phyloP scores from a whole-genome alignment of 2,329 filamentous ascomycete species.

The Akanthomyces lecanii region DNA sequence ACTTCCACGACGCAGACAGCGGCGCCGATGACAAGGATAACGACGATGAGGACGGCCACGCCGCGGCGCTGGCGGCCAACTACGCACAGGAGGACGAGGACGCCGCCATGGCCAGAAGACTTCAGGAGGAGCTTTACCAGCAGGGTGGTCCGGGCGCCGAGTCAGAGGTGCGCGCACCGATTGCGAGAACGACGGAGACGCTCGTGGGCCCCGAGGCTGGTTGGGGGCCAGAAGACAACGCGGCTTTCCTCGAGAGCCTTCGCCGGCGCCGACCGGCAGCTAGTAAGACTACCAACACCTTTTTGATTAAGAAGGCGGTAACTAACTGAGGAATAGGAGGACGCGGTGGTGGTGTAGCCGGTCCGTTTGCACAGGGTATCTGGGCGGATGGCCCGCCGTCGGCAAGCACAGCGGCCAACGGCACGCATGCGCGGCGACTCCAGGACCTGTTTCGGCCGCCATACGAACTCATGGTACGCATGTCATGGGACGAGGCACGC shows the following conservation, averaged over 20 bases:
- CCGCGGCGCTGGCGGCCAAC: slow-evolving; percentile 35
- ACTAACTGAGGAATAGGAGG: slow-evolving; percentile 15
- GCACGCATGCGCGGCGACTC: slow-evolving; percentile 68
- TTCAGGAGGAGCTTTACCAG: slow-evolving; percentile 89
- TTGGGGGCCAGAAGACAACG: slow-evolving; percentile 50
- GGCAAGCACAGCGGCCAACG: slow-evolving; percentile 41
- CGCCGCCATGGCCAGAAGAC: slow-evolving; percentile 81
- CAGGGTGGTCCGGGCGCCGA: slow-evolving; percentile 39
- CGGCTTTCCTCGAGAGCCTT: slow-evolving; percentile 63
- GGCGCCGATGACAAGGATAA: slow-evolving; percentile 36
- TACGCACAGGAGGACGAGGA: slow-evolving; percentile 75
- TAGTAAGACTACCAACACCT: slow-evolving; percentile 24
- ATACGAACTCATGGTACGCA: slow-evolving; percentile 77
- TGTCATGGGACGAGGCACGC: slow-evolving; percentile 80
- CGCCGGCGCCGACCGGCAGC: slow-evolving; percentile 39
- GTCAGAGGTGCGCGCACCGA: slow-evolving; percentile 78
- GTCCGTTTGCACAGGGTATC: slow-evolving; percentile 38
- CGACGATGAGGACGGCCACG: slow-evolving; percentile 38
- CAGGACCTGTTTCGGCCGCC: slow-evolving; percentile 91
- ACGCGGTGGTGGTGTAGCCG: slow-evolving; percentile 21
- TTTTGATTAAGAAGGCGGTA: background rate
- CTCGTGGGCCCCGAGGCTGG: slow-evolving; percentile 64
- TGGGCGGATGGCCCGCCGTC: slow-evolving; percentile 30
- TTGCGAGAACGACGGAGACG: slow-evolving; percentile 86
- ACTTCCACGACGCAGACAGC: slow-evolving; percentile 18